Conservation (phyloP, 2,329 filamentous ascomycete species). For the Xylaria digitata region DNA sequence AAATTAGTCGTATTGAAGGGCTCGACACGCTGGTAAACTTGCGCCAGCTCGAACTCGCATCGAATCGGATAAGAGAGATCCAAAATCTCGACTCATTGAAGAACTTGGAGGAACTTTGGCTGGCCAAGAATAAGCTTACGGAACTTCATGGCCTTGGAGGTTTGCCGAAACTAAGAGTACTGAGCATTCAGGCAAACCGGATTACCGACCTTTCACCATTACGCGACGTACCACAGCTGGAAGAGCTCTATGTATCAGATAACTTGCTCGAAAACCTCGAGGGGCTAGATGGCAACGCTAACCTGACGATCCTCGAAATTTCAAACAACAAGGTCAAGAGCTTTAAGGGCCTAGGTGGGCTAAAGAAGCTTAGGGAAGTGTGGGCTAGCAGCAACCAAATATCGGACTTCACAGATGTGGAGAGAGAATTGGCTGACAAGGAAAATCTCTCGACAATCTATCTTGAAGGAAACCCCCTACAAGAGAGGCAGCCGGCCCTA, state of each 20-base stretch:
- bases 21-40: conserved; percentile 80
- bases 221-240: conserved; percentile 76
- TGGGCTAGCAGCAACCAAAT: conserved; percentile 95
- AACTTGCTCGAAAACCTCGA: conserved; percentile 84
- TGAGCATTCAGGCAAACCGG: conserved; percentile 96
- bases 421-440: conserved; percentile 82
- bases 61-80: conserved; percentile 90
- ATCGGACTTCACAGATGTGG: conserved; percentile 82
- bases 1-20: conserved; percentile 87
- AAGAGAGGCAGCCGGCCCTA: conserved; percentile 79
- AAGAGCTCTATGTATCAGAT: conserved; percentile 96
- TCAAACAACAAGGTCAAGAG: conserved; percentile 86
- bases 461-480: conserved; percentile 93
- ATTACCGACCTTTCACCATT: conserved; percentile 83
- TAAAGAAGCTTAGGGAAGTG: conserved; percentile 83
- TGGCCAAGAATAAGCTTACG: conserved; percentile 96
- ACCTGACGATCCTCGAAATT: conserved; percentile 85
- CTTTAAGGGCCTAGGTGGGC: conserved; percentile 75
- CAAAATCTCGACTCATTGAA: conserved; percentile 82
- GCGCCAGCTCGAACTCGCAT: conserved; percentile 88
- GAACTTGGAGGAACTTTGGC: conserved; percentile 88
- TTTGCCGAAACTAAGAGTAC: conserved; percentile 82
- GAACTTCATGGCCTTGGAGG: conserved; percentile 80
- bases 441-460: conserved; percentile 87
- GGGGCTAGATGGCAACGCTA: conserved; percentile 74